Base-by-base conservation (phyloP, 495 filamentous ascomycete species). In the Symbiotaphrina buchneri region DNA sequence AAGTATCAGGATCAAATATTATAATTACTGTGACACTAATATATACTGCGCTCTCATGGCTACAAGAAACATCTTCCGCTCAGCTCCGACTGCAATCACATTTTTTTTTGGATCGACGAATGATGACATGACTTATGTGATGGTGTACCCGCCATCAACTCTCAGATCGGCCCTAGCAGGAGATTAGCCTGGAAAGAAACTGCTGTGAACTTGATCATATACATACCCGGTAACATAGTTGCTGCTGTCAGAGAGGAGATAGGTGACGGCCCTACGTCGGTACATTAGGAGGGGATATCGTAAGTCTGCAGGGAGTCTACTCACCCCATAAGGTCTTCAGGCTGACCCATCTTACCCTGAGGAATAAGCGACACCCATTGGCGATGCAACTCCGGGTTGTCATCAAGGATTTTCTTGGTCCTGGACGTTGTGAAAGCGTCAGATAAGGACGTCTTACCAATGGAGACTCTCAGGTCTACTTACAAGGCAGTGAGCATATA, bases 401-500 rank as follows among this genome's bases (percentile, higher is more conserved):
- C 78, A 33, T 92, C 74, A 20, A 94, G 63, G 39, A 95, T 93
- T 54, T 90, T 91, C 53, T 84, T 70, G 13, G 85, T 94, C 22
- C 82, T 90, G 38, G 29, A 14, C 18, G 32, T 28, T 11, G 47
- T 32, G 46, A 37, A 34, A 41, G 21, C 15, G n/a, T 14, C n/a
- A 19, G 21, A 20, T 15, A 10, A 17, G 11, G 25, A 23, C 3
- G 18, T 19, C 18, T 16, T n/a, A 4, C 6, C 14, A 15, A 11
- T 6, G 5, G 27, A 7, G 18, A 13, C 1, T 26, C 3, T 1
- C n/a, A 3, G 24, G 14, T 10, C 10, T 10, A 14, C 7, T 32
- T 16, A 80, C 81, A 95, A 51, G 28, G 82, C 81, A 13, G 85
- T 95, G 40, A 92, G 54, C 84, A 92, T 90, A 50, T 93, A 93